Evolutionary conservation across 164 flowering plant genomes (phyloP).

Genomic region (Tetracentron sinense): DNA sequence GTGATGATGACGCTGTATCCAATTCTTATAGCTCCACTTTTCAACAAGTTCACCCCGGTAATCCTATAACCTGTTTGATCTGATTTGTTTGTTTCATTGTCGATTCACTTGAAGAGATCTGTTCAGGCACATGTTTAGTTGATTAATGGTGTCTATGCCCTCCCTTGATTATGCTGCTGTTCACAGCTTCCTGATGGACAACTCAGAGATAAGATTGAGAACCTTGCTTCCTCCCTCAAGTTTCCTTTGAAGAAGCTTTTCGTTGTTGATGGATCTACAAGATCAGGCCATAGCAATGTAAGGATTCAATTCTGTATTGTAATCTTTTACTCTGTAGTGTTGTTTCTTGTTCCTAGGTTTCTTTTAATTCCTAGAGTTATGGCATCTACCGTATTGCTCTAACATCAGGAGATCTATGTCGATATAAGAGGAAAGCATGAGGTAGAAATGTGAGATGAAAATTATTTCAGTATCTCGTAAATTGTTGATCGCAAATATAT

Average conservation of each 20-base stretch:
- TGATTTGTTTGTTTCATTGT: too few species aligned
- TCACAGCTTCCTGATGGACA: conserved; percentile 87
- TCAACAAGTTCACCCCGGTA: conserved; percentile 96
- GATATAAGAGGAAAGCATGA: too few species aligned
- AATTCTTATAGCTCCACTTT: conserved; percentile 90
- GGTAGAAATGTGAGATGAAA: too few species aligned
- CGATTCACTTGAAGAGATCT: neutral
- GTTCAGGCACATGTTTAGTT: neutral
- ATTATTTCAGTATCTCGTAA: too few species aligned
- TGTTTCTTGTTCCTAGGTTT: neutral
- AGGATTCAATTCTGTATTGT: conserved; percentile 21
- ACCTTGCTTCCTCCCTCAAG: conserved; percentile 81
- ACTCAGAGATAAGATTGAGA: conserved; percentile 73
- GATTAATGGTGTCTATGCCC: neutral
- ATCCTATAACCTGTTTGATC: too few species aligned
- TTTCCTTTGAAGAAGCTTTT: conserved; percentile 95
- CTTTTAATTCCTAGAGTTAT: neutral
- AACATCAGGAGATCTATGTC: too few species aligned
- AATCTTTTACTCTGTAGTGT: neutral
- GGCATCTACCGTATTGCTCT: too few species aligned
- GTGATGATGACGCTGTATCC: conserved; percentile 97
- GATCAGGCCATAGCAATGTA: conserved; percentile 99
- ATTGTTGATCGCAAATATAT: too few species aligned
- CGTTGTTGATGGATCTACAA: conserved; percentile 97
- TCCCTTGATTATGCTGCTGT: conserved; percentile 8